A percentile compares a stretch with the other conserved stretches of the same genome.
Conservation (phyloP, 2,329 filamentous ascomycete species). For the Epichloe amarillans region DNA sequence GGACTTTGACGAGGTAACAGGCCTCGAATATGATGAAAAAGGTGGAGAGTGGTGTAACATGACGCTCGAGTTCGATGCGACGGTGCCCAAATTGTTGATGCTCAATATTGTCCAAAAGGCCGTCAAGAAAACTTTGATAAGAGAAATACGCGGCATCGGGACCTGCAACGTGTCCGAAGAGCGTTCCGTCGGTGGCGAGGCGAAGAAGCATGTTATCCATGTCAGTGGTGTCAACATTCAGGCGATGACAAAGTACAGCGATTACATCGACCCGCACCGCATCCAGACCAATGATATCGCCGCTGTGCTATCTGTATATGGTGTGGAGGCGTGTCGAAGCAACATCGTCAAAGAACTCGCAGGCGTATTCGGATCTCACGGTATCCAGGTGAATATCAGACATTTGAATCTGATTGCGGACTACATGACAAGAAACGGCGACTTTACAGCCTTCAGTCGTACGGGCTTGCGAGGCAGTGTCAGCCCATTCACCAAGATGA, state of each 20-base stretch:
- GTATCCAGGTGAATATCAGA: conserved; percentile 80
- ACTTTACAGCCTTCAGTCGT: conserved; percentile 83
- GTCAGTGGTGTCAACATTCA: conserved; percentile 78
- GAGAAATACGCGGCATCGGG: conserved; percentile 68
- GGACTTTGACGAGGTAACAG: conserved; percentile 51
- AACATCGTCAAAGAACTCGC: conserved; percentile 80
- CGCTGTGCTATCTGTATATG: conserved; percentile 72
- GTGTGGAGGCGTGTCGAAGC: conserved; percentile 81
- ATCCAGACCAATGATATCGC: conserved; percentile 89
- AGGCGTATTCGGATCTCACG: conserved; percentile 77
- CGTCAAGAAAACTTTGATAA: conserved; percentile 66
- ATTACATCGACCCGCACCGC: conserved; percentile 73
- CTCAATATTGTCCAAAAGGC: conserved; percentile 78
- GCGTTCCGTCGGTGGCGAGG: conserved; percentile 21
- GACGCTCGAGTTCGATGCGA: conserved; percentile 67
- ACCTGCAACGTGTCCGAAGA: conserved; percentile 56
- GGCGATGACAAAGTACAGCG: conserved; percentile 79
- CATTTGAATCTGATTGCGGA: conserved; percentile 94
- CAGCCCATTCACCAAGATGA: conserved; percentile 96
- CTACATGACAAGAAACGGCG: conserved; percentile 90
- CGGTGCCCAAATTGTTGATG: conserved; percentile 83
- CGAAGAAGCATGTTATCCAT: conserved; percentile 43
- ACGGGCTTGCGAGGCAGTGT: conserved; percentile 76
- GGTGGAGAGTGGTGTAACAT: conserved; percentile 65
- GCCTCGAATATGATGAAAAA: conserved; percentile 68